These are phyloP conservation scores for Talaromyces sp. DNA, from an alignment of 2,329 filamentous ascomycete genomes.

Conservation along the genomic window DNA sequence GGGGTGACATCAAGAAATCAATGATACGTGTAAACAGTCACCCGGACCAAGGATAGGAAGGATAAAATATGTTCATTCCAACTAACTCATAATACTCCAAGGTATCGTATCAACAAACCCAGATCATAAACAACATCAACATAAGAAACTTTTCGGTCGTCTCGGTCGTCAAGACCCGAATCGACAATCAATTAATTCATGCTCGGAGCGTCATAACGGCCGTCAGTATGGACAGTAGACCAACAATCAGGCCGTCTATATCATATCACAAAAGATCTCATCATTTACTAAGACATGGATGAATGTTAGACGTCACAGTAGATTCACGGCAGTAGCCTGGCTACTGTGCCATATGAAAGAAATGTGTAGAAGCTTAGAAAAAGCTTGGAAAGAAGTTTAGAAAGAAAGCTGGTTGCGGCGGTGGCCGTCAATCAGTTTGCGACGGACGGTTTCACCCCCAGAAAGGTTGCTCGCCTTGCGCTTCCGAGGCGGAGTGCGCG, in stretches of 20 bases:
- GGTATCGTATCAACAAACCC: slow-evolving; percentile 12
- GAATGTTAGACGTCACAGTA: slow-evolving; percentile 9
- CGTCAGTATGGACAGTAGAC: background rate
- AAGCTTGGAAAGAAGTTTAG: no score
- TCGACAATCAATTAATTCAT: slow-evolving; percentile 5
- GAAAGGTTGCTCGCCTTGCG: slow-evolving; percentile 33
- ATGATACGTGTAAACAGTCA: background rate
- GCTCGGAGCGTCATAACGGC: background rate
- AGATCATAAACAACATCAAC: slow-evolving; percentile 5
- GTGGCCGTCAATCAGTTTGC: slow-evolving; percentile 40
- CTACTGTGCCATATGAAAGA: background rate
- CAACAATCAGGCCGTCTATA: slow-evolving; percentile 2
- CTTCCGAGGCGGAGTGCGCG: slow-evolving; percentile 36
- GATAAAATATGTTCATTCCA: background rate
- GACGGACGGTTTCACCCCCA: slow-evolving; percentile 38
- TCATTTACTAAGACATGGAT: slow-evolving; percentile 12
- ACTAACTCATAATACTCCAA: slow-evolving; percentile 6
- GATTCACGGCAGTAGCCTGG: background rate
- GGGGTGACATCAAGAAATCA: no score
- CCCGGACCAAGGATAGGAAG: background rate
- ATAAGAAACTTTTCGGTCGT: slow-evolving; percentile 12
- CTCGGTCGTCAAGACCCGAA: slow-evolving; percentile 8
- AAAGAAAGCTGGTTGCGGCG: slow-evolving; percentile 32
- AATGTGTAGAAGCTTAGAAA: slow-evolving; percentile 17
- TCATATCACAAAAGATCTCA: slow-evolving; percentile 7